phyloP scores from a whole-genome alignment of 352 stramenopile species.

The Pythium oligandrum region DNA sequence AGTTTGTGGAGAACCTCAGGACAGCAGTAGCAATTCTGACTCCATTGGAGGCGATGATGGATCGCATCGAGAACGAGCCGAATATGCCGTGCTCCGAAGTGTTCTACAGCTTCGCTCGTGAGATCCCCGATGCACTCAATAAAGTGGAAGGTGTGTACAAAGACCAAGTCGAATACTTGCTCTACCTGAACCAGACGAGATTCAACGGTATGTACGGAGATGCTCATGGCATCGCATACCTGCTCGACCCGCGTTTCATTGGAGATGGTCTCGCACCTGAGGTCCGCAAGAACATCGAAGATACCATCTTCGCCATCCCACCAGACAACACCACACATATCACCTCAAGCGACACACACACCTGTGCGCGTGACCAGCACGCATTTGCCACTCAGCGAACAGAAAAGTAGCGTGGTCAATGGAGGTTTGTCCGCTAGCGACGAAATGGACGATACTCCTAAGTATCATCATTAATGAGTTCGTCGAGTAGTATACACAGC shows the following conservation, averaged over 20 bases:
- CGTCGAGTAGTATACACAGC: no score
- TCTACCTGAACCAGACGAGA: conserved; percentile 19
- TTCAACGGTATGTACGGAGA: conserved; percentile 25
- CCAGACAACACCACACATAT: conserved; percentile 1
- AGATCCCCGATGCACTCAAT: conserved; percentile 16
- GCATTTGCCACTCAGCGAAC: no score
- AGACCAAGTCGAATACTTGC: conserved; percentile 9
- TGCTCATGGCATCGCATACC: conserved; percentile 17
- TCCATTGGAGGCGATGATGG: conserved; percentile 12
- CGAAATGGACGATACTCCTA: no score
- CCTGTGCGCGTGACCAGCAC: no score
- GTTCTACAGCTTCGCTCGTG: conserved; percentile 24
- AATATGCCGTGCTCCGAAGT: conserved; percentile 23
- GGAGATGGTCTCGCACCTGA: conserved; percentile 32
- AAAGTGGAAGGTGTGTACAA: conserved; percentile 5
- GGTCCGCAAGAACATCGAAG: conserved; percentile 30
- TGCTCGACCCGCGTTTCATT: conserved; percentile 35
- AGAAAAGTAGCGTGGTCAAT: no score
- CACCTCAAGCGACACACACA: background rate
- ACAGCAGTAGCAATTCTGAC: conserved; percentile 20
- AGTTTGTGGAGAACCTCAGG: conserved; percentile 9
- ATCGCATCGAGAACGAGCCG: conserved; percentile 4
- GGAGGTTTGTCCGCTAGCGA: no score
- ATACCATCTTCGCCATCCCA: conserved; percentile 24
- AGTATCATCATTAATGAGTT: no score